Conservation (phyloP, 1,139 yeast genomes). For the Suhomyces bolitotheri region DNA sequence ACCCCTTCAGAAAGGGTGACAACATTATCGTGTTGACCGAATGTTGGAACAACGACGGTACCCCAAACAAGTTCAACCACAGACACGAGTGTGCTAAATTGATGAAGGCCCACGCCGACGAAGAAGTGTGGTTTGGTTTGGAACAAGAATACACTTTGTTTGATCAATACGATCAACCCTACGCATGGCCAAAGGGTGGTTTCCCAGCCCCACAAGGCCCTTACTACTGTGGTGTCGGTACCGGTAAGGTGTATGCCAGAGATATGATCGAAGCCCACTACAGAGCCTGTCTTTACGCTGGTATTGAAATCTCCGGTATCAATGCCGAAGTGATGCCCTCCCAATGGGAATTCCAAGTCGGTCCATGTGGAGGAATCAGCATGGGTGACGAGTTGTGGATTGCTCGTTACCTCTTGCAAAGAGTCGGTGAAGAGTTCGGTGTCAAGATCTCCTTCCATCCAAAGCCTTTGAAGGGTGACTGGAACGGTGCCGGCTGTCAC, state of each 20-base stretch:
- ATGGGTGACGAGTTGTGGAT: slow-evolving; percentile 99
- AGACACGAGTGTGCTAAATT: slow-evolving; percentile 96
- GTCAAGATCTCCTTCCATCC: slow-evolving; percentile 99
- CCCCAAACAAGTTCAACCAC: slow-evolving; percentile 97
- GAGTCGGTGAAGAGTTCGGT: slow-evolving; percentile 98
- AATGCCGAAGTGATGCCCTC: slow-evolving; percentile 99
- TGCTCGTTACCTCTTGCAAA: slow-evolving; percentile 86
- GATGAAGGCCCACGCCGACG: slow-evolving; percentile 86
- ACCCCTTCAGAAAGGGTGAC: slow-evolving; percentile 97
- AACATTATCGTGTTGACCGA: slow-evolving; percentile 92
- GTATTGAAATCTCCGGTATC: slow-evolving; percentile 88
- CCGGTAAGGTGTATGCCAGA: slow-evolving; percentile 97
- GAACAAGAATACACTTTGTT: slow-evolving; percentile 98
- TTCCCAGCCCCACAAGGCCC: slow-evolving; percentile 99
- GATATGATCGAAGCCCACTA: slow-evolving; percentile 98
- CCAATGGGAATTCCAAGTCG: slow-evolving; percentile 99
- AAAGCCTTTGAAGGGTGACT: slow-evolving; percentile 97
- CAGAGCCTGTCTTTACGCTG: slow-evolving; percentile 95
- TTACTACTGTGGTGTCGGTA: slow-evolving; percentile 99
- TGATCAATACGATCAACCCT: slow-evolving; percentile 85
- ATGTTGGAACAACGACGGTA: slow-evolving; percentile 98
- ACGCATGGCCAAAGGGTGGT: slow-evolving; percentile 99
- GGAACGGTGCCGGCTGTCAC: slow-evolving; percentile 99
- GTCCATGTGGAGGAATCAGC: slow-evolving; percentile 91
- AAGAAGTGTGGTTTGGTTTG: slow-evolving; percentile 94